Evolutionary conservation across 2,329 filamentous ascomycete genomes (phyloP), one percentile per base, ranked within the genome.

Genomic region (Fusarium nisikadoi): DNA sequence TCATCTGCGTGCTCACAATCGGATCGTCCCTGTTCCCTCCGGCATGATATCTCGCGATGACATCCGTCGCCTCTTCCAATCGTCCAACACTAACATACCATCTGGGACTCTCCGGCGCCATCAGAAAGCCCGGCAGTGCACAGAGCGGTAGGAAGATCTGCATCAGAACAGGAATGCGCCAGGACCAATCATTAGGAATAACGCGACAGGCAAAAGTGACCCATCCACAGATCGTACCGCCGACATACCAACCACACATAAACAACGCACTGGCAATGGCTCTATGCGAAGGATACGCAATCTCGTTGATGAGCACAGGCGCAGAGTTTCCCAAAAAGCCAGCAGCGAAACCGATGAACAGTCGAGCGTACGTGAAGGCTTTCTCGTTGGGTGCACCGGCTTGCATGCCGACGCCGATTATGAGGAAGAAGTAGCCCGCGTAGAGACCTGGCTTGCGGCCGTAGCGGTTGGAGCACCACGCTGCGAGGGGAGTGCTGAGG

Each of bases 401-500:
- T n/a, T 65, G 62, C 14, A 65, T 62, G 11, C 60, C 42, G 1
- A 62, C 60, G 5, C 62, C 62, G 20, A 62, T 23, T 45, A 65
- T 36, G 4, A 65, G 39, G 17, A 65, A 65, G 8, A 65, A 27
- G 20, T 65, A 55, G 8, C 62, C 62, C 0, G 31, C 39, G 25
- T 65, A 65, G 4, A 65, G 29, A 25, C 62, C 58, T 0, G 36
- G 31, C 1, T 65, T 65, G 7, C 58, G 62, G 2, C 62, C 58
- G 25, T 65, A 65, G 17, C 27, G 60, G 14, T 65, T 65, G 25
- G 36, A 42, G 20, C 29, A 38, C 66, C 66, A 70, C 17, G 70
- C 70, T 8, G 74, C 72, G 5, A 75, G 3, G 10, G 69, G 72
- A 0, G 74, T 73, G 20, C 50, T 64, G 29, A 76, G 27, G 12